Percentiles rank a stretch among this genome's conserved stretches.
Conservation (phyloP, 2,329 filamentous ascomycete genomes). For the Aureobasidium namibiae region DNA sequence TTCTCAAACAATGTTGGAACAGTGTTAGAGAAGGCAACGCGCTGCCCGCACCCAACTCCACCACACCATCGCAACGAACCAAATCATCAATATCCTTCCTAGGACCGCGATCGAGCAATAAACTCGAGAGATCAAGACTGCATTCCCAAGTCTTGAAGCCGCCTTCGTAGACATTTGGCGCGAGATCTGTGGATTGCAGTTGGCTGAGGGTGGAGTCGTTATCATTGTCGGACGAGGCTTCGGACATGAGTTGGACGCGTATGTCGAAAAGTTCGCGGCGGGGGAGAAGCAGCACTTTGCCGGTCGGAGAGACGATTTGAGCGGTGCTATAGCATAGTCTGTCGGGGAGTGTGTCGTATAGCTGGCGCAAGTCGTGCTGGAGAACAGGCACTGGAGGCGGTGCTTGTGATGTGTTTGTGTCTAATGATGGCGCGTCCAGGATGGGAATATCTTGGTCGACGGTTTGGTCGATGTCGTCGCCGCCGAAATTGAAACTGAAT, state of each 20-base stretch:
- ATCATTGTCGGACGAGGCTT: constrained; percentile 36
- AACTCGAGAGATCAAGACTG: constrained; percentile 68
- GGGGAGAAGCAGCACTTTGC: constrained; percentile 49
- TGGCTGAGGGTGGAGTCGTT: constrained; percentile 49
- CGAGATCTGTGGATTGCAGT: constrained; percentile 64
- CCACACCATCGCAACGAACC: constrained; percentile 39
- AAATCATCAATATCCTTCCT: constrained; percentile 43
- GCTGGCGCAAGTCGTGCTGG: constrained; percentile 35
- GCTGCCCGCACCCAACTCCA: constrained; percentile 68
- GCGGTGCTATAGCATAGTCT: constrained; percentile 63
- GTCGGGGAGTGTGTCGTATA: constrained; percentile 50
- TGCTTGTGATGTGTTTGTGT: not conserved
- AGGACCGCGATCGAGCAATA: constrained; percentile 43
- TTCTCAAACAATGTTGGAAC: constrained; percentile 53
- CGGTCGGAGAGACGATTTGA: constrained; percentile 52
- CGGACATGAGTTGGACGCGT: constrained; percentile 70
- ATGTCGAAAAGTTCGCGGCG: constrained; percentile 77
- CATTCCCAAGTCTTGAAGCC: constrained; percentile 90
- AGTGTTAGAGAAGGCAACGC: constrained; percentile 64
- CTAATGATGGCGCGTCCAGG: not conserved
- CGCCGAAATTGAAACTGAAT: constrained; percentile 52
- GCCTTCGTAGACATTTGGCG: constrained; percentile 75
- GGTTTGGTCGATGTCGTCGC: constrained; percentile 49
- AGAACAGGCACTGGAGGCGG: constrained; percentile 17
- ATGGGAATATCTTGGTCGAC: constrained; percentile 17